phyloP scores from a whole-genome alignment of 2,329 filamentous ascomycete genomes.

The Pestalotiopsis sp. region DNA sequence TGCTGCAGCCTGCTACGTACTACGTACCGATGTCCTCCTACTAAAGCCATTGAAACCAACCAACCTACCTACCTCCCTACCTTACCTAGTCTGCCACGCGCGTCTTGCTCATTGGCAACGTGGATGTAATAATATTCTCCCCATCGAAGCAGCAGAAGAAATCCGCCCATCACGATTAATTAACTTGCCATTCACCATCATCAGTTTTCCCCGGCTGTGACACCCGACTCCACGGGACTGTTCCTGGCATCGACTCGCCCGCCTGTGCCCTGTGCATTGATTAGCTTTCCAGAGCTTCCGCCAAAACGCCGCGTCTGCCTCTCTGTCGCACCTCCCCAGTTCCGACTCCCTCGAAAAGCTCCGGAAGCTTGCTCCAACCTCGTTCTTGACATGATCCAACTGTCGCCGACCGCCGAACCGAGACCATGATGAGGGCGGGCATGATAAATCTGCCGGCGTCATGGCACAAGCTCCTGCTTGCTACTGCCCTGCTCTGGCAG shows the following conservation, averaged over 20 bases:
- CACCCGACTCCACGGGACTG: not conserved
- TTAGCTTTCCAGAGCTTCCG: not conserved
- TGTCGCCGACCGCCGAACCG: slow-evolving; percentile 31
- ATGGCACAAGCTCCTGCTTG: slow-evolving; percentile 18
- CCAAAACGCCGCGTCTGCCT: slow-evolving; percentile 9
- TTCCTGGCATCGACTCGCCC: not conserved
- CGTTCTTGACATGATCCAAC: slow-evolving; percentile 46
- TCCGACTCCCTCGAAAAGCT: slow-evolving; percentile 6
- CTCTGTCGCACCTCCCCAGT: slow-evolving; percentile 53
- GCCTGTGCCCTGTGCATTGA: not conserved
- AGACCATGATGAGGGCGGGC: slow-evolving; percentile 57
- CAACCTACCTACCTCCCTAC: not conserved
- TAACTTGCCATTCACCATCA: not conserved
- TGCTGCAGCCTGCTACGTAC: not conserved
- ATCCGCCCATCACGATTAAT: not conserved
- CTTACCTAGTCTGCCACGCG: not conserved
- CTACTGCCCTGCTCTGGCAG: slow-evolving; percentile 13
- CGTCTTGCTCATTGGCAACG: not conserved
- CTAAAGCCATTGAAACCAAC: not conserved
- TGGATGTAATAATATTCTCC: not conserved
- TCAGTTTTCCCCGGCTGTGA: not conserved
- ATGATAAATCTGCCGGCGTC: slow-evolving; percentile 46
- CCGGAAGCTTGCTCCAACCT: not conserved
- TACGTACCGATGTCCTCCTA: not conserved
- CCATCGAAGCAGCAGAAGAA: not conserved